Evolutionary conservation across 2,329 filamentous ascomycete genomes (phyloP), one percentile per base, ranked within the genome.

Genomic region (Aspergillus hortae): DNA sequence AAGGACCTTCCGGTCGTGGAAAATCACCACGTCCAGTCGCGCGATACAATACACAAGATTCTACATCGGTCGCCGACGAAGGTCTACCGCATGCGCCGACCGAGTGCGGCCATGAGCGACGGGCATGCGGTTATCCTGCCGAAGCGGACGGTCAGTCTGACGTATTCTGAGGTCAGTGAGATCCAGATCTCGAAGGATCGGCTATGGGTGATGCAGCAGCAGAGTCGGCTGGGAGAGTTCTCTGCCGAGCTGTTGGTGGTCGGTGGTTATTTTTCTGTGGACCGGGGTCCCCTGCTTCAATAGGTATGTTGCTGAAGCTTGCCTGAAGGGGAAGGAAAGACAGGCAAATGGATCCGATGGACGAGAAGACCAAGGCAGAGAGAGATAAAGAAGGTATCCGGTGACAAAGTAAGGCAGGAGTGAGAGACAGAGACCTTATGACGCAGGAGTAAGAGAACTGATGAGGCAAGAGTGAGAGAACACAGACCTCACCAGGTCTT

Each of bases 221-320:
- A 80, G 65, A 81, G 88, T 55, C 76, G 78, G 0, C 80, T 82
- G 1, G 74, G 77, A 0, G 87, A 90, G 65, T 90, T 85, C 64
- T 88, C 85, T 67, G 89, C 88, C 2, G 87, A 91, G 59, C 73
- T 86, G 0, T 74, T 91, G 2, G 72, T 91, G 4, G 75, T 90
- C n/a, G 70, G 75, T 0, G 87, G 87, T n/a, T n/a, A n/a, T n/a
- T n/a, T n/a, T n/a, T n/a, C n/a, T n/a, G n/a, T n/a, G n/a, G n/a
- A n/a, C n/a, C n/a, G n/a, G n/a, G n/a, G n/a, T n/a, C n/a, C n/a
- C n/a, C n/a, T n/a, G n/a, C n/a, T n/a, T n/a, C n/a, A n/a, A n/a
- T n/a, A n/a, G n/a, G n/a, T n/a, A n/a, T n/a, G n/a, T n/a, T n/a
- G n/a, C n/a, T n/a, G n/a, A n/a, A n/a, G n/a, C n/a, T n/a, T n/a